A percentile compares a stretch with the other conserved stretches of the same genome.
Evolutionary conservation across 1,284 basidiomycete species (phyloP).

Genomic region (Ustanciosporium gigantosporum): DNA sequence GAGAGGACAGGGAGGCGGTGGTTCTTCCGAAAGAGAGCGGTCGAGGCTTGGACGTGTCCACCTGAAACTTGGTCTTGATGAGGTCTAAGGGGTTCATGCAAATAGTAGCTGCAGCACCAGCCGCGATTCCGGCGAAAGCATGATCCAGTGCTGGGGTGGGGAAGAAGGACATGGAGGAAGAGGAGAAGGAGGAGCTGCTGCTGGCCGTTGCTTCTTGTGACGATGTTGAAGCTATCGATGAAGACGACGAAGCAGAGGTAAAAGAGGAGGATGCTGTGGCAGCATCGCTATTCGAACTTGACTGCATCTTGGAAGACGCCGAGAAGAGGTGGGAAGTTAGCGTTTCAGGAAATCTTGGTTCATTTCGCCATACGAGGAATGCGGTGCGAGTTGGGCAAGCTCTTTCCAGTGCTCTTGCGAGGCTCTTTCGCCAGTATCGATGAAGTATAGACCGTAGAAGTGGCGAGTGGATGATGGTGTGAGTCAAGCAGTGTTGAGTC

Average conservation of each 20-base stretch:
- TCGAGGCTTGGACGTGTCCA: slow-evolving; percentile 51
- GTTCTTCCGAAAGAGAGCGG: slow-evolving; percentile 8
- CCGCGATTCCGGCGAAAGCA: slow-evolving; percentile 89
- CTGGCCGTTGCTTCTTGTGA: background rate
- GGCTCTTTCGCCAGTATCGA: no score
- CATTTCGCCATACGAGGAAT: no score
- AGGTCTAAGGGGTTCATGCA: slow-evolving; percentile 98
- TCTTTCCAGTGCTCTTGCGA: no score
- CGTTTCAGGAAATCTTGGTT: no score
- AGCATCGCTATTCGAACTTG: no score
- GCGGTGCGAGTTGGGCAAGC: no score
- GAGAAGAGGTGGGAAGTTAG: no score
- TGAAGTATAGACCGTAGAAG: no score
- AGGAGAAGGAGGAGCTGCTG: slow-evolving; percentile 1
- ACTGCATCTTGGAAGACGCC: no score
- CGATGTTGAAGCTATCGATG: background rate
- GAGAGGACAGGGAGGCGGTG: background rate
- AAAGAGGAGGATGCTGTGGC: background rate
- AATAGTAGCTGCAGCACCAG: slow-evolving; percentile 86
- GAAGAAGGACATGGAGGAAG: slow-evolving; percentile 41
- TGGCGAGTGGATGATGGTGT: no score
- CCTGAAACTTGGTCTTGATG: slow-evolving; percentile 92
- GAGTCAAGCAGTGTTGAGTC: no score
- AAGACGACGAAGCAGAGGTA: background rate
- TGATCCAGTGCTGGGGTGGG: slow-evolving; percentile 70